Conservation (phyloP, 2,329 filamentous ascomycete genomes). For the Plectosphaerella cucumerina region DNA sequence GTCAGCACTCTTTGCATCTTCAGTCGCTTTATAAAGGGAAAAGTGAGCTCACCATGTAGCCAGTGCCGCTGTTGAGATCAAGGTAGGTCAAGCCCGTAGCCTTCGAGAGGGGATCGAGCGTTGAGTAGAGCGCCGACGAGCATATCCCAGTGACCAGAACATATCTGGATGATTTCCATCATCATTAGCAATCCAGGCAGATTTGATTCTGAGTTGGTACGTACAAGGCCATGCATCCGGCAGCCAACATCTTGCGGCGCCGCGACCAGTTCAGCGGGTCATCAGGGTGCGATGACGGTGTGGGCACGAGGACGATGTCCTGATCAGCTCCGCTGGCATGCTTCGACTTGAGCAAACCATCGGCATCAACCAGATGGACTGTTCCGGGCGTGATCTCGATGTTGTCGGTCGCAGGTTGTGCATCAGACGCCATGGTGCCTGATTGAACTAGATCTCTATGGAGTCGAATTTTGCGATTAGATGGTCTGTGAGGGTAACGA, state of each 20-base stretch:
- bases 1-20: neutral
- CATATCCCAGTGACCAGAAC: constrained; percentile 36
- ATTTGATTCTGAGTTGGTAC: constrained; percentile 13
- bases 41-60: constrained; percentile 22
- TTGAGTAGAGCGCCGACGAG: constrained; percentile 31
- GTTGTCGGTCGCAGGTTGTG: neutral
- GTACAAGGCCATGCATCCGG: constrained; percentile 25
- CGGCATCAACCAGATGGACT: constrained; percentile 34
- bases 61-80: constrained; percentile 33
- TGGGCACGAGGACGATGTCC: constrained; percentile 46
- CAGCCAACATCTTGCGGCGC: constrained; percentile 18
- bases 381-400: constrained; percentile 28
- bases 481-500: too few species aligned
- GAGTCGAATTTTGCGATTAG: too few species aligned
- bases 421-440: too few species aligned
- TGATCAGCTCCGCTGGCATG: constrained; percentile 23
- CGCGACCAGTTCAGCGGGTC: constrained; percentile 48
- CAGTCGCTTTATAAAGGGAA: neutral
- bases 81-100: constrained; percentile 25
- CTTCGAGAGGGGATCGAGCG: constrained; percentile 28
- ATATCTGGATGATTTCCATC: constrained; percentile 18
- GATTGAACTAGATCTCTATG: too few species aligned
- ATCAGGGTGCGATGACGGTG: constrained; percentile 43
- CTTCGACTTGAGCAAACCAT: constrained; percentile 24
- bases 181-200: neutral